phyloP scores from a whole-genome alignment of 805 yeast species.

The Starmerella floricola region DNA sequence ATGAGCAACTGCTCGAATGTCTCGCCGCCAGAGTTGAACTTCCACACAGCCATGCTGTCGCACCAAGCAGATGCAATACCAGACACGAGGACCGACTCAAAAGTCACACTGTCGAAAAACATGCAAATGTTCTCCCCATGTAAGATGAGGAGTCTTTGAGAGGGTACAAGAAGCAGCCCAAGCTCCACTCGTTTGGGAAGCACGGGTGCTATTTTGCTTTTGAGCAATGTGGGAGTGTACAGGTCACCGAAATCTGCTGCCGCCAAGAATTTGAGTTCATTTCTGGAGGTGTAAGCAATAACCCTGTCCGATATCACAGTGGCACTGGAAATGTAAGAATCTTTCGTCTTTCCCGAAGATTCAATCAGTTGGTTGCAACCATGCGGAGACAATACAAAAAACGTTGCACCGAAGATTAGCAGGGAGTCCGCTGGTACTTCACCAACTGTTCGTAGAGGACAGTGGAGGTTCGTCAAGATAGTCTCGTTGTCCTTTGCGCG shows the following conservation, averaged over 20 bases:
- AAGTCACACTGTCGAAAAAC: slow-evolving; percentile 3
- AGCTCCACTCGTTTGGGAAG: not conserved
- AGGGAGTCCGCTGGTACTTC: too few relatives aligned
- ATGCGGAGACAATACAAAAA: not conserved
- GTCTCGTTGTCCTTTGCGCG: not conserved
- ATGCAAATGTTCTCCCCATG: slow-evolving; percentile 1
- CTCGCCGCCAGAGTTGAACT: slow-evolving; percentile 1
- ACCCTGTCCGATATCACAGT: not conserved
- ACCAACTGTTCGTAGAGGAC: not conserved
- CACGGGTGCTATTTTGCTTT: not conserved
- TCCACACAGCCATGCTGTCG: slow-evolving; percentile 4
- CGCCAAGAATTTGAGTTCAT: slow-evolving; percentile 1
- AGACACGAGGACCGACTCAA: not conserved
- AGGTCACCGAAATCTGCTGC: not conserved
- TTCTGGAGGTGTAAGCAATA: not conserved
- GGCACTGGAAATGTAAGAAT: not conserved
- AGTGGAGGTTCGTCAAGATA: not conserved
- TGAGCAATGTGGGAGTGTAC: not conserved
- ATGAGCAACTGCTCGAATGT: slow-evolving; percentile 9
- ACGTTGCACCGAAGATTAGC: too few relatives aligned
- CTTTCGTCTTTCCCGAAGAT: not conserved
- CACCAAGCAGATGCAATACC: slow-evolving; percentile 1
- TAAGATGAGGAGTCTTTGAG: slow-evolving; percentile 1
- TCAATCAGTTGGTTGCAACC: not conserved
- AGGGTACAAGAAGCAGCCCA: slow-evolving; percentile 4